Evolutionary conservation across 2,329 filamentous ascomycete genomes (phyloP), one percentile per base, ranked within the genome.

Genomic region (Colletotrichum shisoi): DNA sequence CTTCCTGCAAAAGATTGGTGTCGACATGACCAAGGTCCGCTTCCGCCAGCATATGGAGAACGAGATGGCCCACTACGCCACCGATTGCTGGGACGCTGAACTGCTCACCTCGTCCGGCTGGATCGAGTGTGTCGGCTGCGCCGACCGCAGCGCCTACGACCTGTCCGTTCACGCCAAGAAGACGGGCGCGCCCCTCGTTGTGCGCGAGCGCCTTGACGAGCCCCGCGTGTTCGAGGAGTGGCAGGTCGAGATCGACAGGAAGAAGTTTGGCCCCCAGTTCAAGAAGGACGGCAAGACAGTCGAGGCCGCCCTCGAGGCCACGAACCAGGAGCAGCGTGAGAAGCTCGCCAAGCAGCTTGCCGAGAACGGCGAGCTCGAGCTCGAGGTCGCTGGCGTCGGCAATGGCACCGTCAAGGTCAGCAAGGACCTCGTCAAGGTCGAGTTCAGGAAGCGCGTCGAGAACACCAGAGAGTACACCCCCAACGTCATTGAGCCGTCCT

Each of bases 61-160:
- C 73, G 85, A 87, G 75, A 87, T 87, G 85, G 86, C 95, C 17
- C 95, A 99, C 80, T 99, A 99, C 77, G 95, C 95, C 53, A 87
- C 89, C 63, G 95, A 99, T 82, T 99, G 95, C 82, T 98, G 95
- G 95, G 95, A 99, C 79, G 94, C 93, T 15, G 95, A 99, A 79
- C 83, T 99, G 62, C 84, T 91, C 70, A 98, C 92, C 65, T 94
- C 91, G 69, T 94, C 94, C 74, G 95, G 95, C 77, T 99, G 95
- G 95, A 92, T 98, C 70, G 95, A 99, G 83, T 98, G 94, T 78
- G 94, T 98, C 74, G 95, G 95, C 70, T 98, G 95, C 79, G 95
- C 95, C 69, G 94, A 97, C 78, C 89, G 95, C 74, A 96, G 92
- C 76, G 95, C 95, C 21, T 99, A 97, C 78, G 95, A 99, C 79